Base-by-base conservation (phyloP, 805 yeast genomes). In the Lachancea dasiensis region DNA sequence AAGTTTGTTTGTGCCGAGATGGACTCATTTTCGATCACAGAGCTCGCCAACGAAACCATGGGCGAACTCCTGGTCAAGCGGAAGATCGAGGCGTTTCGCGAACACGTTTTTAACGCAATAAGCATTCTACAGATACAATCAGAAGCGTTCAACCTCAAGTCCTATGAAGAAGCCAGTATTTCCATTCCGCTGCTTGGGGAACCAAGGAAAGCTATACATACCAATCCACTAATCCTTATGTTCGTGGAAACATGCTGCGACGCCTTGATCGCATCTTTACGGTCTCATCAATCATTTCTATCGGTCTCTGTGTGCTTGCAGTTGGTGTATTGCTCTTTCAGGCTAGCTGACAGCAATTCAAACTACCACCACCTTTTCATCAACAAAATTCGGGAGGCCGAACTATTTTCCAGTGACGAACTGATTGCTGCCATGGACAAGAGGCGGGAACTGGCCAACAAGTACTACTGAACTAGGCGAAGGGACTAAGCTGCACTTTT, bases 291-390 rank as follows among this genome's bases (percentile, higher is more conserved):
- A n/a, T 40, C 70, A 1, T 68, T 54, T 10, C 58, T 72, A 7
- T 69, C 69, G 22, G 82, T 82, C 40, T 83, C 90, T 1, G 64
- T 87, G 16, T 73, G 89, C 46, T 63, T 90, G 23, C 98, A 90
- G 60, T 61, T 89, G 26, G 78, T 86, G 1, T 90, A 89, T 61
- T 85, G 95, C 47, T 81, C 95, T n/a, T 86, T 82, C 54, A 80
- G 95, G 25, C 66, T 90, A 36, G 79, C 82, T 5, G 64, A 60
- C 27, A 42, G 54, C 8, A 60, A 60, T 27, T 39, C 34, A 20
- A 61, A 61, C 36, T 61, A 54, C 41, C 62, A 59, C 36, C 44
- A 41, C 23, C 39, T 59, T 9, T 54, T 61, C 44, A 29, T 60
- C 5, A 56, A 59, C 44, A 53, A 52, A 40, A 37, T 60, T 1